Percentiles rank a stretch among this genome's conserved stretches.
Conservation (phyloP, 2,329 filamentous ascomycete species). For the Colletotrichum karsti region DNA sequence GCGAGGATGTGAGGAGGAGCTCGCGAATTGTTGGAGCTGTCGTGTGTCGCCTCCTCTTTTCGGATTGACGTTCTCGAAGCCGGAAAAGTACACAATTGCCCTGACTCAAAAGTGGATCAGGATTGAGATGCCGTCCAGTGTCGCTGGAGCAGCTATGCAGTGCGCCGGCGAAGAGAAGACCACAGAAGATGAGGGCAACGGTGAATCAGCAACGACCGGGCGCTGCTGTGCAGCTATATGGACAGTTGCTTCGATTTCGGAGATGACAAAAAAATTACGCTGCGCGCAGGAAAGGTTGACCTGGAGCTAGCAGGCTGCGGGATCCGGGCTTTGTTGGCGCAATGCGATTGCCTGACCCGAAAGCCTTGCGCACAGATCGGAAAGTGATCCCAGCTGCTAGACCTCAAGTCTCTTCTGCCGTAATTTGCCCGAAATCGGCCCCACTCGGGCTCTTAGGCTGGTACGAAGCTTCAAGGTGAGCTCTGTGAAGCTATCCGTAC, state of each 20-base stretch:
- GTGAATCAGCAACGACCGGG: conserved; percentile 12
- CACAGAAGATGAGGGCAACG: not conserved
- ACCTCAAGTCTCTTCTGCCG: conserved; percentile 1
- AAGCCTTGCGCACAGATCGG: conserved; percentile 19
- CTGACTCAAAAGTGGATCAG: not conserved
- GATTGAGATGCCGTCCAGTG: too few relatives aligned
- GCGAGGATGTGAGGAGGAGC: not conserved
- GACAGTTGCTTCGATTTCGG: conserved; percentile 14
- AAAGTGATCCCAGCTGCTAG: not conserved
- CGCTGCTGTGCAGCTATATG: conserved; percentile 10
- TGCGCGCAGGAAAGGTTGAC: conserved; percentile 24
- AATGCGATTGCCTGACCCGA: conserved; percentile 23
- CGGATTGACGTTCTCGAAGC: conserved; percentile 1
- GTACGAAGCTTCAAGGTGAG: not conserved
- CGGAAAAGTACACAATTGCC: conserved; percentile 2
- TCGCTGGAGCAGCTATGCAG: not conserved
- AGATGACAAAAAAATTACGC: conserved; percentile 28
- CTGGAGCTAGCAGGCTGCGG: conserved; percentile 25
- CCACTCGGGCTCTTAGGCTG: not conserved
- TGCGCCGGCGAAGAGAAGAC: not conserved
- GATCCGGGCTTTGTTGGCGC: conserved; percentile 27
- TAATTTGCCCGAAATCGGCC: conserved; percentile 23
- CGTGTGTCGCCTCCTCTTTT: conserved; percentile 7
- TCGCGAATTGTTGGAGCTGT: not conserved
- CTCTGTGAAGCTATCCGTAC: not conserved